Evolutionary conservation across 2,329 filamentous ascomycete genomes (phyloP).

Genomic region (Neonectria faginata): DNA sequence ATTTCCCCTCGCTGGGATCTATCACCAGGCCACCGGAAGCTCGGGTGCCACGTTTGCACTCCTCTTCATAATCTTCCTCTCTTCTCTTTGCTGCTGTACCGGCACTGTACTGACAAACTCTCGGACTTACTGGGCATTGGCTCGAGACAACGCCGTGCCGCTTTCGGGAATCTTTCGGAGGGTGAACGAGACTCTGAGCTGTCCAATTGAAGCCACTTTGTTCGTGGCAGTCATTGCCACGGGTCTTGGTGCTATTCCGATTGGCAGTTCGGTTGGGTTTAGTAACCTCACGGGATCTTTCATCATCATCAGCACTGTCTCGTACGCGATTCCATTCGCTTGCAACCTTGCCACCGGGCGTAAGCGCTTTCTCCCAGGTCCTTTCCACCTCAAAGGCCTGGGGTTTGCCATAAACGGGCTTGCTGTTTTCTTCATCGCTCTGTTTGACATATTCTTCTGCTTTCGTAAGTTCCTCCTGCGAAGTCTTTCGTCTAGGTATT

Average conservation of each 20-base stretch:
- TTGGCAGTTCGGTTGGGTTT: conserved; percentile 42
- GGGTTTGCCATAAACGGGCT: conserved; percentile 35
- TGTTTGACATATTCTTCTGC: conserved; percentile 45
- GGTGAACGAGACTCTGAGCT: conserved; percentile 35
- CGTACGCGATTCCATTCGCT: conserved; percentile 40
- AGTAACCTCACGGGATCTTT: conserved; percentile 44
- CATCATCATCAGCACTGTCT: conserved; percentile 45
- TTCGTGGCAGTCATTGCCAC: conserved; percentile 43
- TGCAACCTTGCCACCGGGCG: conserved; percentile 37
- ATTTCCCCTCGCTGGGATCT: conserved; percentile 41
- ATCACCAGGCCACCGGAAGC: conserved; percentile 40
- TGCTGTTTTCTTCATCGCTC: conserved; percentile 31
- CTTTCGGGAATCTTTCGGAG: conserved; percentile 34
- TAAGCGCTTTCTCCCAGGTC: conserved; percentile 29
- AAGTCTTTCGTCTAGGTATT: not conserved
- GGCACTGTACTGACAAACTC: conserved; percentile 44
- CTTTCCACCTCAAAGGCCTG: conserved; percentile 31
- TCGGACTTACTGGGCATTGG: conserved; percentile 41
- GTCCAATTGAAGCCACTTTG: conserved; percentile 39
- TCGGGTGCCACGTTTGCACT: conserved; percentile 36
- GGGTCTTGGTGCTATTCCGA: conserved; percentile 41
- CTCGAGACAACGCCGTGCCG: conserved; percentile 42
- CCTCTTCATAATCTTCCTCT: conserved; percentile 43
- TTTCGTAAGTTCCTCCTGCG: conserved; percentile 38
- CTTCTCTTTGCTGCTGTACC: conserved; percentile 38